Evolutionary conservation across 768 basidiomycete genomes (phyloP).

Genomic region (Cystofilobasidium capitatum): DNA sequence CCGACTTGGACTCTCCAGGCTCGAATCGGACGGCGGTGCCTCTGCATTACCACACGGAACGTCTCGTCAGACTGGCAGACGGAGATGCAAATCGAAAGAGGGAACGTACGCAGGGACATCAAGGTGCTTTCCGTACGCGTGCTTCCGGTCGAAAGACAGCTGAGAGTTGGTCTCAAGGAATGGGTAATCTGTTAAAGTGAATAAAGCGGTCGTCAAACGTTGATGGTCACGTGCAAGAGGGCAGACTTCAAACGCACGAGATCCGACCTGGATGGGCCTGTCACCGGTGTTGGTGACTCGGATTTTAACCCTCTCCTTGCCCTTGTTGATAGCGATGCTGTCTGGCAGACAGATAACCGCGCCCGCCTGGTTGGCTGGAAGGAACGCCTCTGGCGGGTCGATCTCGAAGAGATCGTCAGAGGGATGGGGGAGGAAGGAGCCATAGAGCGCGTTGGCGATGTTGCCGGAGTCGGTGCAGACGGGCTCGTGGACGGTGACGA

Average conservation of each 20-base stretch:
- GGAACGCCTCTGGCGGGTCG: conserved; percentile 40
- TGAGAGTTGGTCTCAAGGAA: conserved; percentile 81
- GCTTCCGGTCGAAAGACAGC: conserved; percentile 69
- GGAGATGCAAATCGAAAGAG: neutral
- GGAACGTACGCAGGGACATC: conserved; percentile 61
- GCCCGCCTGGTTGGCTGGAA: conserved; percentile 14
- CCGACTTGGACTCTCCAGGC: conserved; percentile 77
- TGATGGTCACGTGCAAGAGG: neutral
- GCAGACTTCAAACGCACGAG: neutral
- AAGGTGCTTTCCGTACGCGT: conserved; percentile 60
- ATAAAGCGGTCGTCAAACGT: conserved; percentile 17
- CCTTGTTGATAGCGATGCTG: conserved; percentile 64
- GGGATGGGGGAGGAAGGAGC: conserved; percentile 83
- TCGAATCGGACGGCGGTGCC: conserved; percentile 96
- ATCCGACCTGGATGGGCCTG: conserved; percentile 72
- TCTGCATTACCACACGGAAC: neutral
- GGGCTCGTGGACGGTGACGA: conserved; percentile 96
- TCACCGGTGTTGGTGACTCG: conserved; percentile 84
- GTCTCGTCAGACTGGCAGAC: neutral
- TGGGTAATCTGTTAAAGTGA: conserved; percentile 65
- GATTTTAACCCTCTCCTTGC: conserved; percentile 57
- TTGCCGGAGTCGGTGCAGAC: conserved; percentile 75
- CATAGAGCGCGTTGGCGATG: conserved; percentile 75
- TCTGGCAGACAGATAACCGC: conserved; percentile 36
- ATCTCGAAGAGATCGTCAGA: conserved; percentile 55